Percentiles rank a stretch among this genome's conserved stretches.
phyloP scores from a whole-genome alignment of 1,284 basidiomycete species.

The Melanopsichium pennsylvanicum region DNA sequence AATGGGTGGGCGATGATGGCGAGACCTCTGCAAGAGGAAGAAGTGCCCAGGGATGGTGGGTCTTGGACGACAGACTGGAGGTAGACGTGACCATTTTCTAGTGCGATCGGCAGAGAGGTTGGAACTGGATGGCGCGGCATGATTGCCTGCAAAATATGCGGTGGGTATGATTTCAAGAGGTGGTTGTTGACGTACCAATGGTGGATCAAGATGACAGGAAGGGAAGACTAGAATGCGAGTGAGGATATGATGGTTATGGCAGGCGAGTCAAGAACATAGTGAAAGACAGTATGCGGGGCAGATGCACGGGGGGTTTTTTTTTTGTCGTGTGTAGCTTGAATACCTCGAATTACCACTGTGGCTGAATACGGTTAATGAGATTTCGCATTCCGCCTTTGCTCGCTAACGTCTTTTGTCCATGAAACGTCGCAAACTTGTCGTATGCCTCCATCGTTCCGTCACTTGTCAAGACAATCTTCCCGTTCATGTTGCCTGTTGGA shows the following conservation, averaged over 20 bases:
- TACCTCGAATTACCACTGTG: too few relatives aligned
- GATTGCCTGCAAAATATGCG: not conserved
- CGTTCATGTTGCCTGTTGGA: too few relatives aligned
- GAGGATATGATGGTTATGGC: not conserved
- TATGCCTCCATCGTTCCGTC: not conserved
- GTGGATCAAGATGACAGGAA: not conserved
- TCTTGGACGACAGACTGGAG: constrained; percentile 37
- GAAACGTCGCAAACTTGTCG: too few relatives aligned
- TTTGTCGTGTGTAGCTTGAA: not conserved
- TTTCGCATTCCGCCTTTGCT: constrained; percentile 3
- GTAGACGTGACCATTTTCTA: constrained; percentile 30
- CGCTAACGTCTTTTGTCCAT: too few relatives aligned
- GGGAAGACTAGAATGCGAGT: not conserved
- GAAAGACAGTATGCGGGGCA: constrained; percentile 7
- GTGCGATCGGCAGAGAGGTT: constrained; percentile 19
- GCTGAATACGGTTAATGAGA: constrained; percentile 11
- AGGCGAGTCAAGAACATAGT: not conserved
- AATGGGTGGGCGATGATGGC: constrained; percentile 39
- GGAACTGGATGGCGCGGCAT: constrained; percentile 36
- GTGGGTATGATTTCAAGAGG: too few relatives aligned
- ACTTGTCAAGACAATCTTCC: not conserved
- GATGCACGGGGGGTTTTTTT: not conserved
- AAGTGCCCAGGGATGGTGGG: constrained; percentile 10
- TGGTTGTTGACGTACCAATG: not conserved
- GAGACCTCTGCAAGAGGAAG: constrained; percentile 18